Base-by-base conservation (phyloP, 2,329 filamentous ascomycete genomes). In the Diaporthe aspalathi region DNA sequence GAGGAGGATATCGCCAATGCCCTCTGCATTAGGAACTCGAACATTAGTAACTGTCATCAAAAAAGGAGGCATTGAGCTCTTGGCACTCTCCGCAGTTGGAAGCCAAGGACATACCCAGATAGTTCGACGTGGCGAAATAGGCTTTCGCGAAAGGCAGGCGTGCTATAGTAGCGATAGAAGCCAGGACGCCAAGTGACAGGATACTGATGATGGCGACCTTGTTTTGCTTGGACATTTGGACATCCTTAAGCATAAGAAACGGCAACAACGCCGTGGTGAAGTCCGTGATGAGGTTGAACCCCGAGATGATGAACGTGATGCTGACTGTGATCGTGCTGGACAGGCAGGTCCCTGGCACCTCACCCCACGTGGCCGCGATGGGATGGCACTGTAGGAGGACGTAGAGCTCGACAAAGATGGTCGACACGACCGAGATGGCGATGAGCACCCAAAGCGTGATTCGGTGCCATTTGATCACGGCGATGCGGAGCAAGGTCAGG, bases 291-390 rank as follows among this genome's bases (percentile, higher is more conserved):
- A 70, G 56, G 47, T 70, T 70, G 68, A 70, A 50, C 12, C 32
- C 74, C 22, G 74, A 75, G 12, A 74, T 70, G 17, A 74, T 54
- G 38, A 70, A 75, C 9, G 74, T 74, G 29, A 74, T 69, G 24
- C 50, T 50, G 22, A 75, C 62, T 6, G 50, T 68, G 5, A 74
- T 62, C 14, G 49, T 54, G 16, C 29, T 50, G 0, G 54, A 49
- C 22, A 70, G 12, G 38, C 72, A 74, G 5, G 40, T 65, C 22
- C 72, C 74, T 20, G 14, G 5, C 0, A 67, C 53, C 43, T 73
- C 70, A 22, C 70, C 70, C 74, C 74, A 74, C 1, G 72, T 54
- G 22, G 62, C 56, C 16, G 65, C 49, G 11, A 75, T 63, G 3
- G 74, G 74, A 7, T 35, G 63, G 70, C 73, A 75, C 35, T 74